Conservation (phyloP, 1,139 yeast species). For the Kazachstania sp. region DNA sequence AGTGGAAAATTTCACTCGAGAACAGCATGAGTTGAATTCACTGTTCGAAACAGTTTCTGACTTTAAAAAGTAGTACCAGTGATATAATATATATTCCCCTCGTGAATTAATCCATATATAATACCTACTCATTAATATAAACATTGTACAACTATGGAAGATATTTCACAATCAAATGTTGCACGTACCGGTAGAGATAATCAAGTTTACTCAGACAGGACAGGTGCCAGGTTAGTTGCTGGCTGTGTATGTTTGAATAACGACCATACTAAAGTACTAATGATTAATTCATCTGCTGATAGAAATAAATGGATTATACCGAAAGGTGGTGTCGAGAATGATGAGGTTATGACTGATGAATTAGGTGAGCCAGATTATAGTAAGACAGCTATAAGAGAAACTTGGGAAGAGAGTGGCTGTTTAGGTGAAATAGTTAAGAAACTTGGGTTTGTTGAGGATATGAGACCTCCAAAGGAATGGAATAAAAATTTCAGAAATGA, state of each 20-base stretch:
- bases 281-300: constrained; percentile 67
- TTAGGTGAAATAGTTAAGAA: constrained; percentile 48
- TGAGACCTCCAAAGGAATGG: constrained; percentile 59
- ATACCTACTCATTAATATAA: too few relatives aligned
- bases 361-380: constrained; percentile 43
- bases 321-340: constrained; percentile 90
- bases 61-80: too few relatives aligned
- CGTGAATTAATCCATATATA: too few relatives aligned
- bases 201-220: constrained; percentile 42
- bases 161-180: background rate
- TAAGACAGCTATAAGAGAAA: constrained; percentile 70
- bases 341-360: constrained; percentile 26
- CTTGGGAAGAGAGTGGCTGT: constrained; percentile 98
- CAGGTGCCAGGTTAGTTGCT: constrained; percentile 79
- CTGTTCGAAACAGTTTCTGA: too few relatives aligned
- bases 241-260: constrained; percentile 74
- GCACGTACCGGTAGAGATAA: constrained; percentile 29
- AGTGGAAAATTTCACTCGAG: too few relatives aligned
- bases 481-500: constrained; percentile 25
- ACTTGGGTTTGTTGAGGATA: constrained; percentile 62
- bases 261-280: constrained; percentile 51
- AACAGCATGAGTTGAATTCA: too few relatives aligned
- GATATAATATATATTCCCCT: too few relatives aligned
- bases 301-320: constrained; percentile 78
- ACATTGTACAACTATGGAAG: too few relatives aligned